Conservation (phyloP, 495 filamentous ascomycete genomes). For the Lineolata rhizophorae region DNA sequence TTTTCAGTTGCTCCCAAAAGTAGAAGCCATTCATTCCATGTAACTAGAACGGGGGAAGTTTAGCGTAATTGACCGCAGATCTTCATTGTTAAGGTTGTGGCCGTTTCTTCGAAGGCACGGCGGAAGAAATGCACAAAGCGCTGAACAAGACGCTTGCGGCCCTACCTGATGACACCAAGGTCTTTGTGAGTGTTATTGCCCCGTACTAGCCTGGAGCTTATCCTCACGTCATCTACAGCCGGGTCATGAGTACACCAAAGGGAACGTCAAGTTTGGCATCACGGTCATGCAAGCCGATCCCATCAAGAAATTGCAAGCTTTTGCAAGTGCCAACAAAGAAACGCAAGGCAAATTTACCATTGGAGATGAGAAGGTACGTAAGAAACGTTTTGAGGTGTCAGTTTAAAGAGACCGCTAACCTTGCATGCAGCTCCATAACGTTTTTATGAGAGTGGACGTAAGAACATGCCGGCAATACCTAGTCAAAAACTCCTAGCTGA, state of each 20-base stretch:
- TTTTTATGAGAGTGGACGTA: conserved; percentile 50
- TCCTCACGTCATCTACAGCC: conserved; percentile 27
- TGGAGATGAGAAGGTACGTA: conserved; percentile 77
- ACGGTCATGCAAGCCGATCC: conserved; percentile 51
- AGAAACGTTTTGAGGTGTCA: neutral
- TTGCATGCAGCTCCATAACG: conserved; percentile 78
- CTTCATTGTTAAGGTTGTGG: conserved; percentile 32
- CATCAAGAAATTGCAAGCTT: conserved; percentile 52
- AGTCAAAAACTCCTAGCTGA: conserved; percentile 27
- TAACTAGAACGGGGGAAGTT: no score
- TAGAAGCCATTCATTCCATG: neutral
- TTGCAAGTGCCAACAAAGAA: conserved; percentile 58
- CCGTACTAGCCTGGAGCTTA: neutral
- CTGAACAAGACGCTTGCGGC: conserved; percentile 64
- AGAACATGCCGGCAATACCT: neutral
- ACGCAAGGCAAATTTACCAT: conserved; percentile 96
- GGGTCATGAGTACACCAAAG: conserved; percentile 93
- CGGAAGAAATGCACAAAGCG: conserved; percentile 78
- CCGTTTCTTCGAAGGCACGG: conserved; percentile 88
- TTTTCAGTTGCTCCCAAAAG: neutral
- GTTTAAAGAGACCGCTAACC: conserved; percentile 2
- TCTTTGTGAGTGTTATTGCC: conserved; percentile 40
- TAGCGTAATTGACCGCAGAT: neutral
- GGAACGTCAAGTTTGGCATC: conserved; percentile 70
- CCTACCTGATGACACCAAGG: conserved; percentile 78